Evolutionary conservation across 2,329 filamentous ascomycete species (phyloP).

Genomic region (Claviceps africana): DNA sequence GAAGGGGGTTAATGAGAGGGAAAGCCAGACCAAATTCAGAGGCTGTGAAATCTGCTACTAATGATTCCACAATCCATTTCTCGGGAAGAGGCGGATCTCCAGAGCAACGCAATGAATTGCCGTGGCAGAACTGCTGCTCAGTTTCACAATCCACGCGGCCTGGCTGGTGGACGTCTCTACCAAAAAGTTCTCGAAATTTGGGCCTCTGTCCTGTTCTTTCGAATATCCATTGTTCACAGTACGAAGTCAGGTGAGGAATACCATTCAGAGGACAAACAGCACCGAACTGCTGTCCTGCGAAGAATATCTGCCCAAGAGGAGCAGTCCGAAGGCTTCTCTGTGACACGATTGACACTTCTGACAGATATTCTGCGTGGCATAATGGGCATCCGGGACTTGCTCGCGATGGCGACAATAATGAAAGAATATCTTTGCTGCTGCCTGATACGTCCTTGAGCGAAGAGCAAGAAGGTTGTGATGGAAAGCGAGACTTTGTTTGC

Average conservation of each 20-base stretch:
- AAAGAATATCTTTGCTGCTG: background rate
- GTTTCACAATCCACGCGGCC: background rate
- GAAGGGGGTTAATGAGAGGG: slow-evolving; percentile 30
- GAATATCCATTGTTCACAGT: slow-evolving; percentile 34
- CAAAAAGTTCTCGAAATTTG: slow-evolving; percentile 9
- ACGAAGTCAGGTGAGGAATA: slow-evolving; percentile 32
- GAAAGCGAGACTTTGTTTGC: background rate
- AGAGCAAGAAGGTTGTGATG: background rate
- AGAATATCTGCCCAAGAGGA: slow-evolving; percentile 26
- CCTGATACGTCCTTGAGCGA: too few species aligned
- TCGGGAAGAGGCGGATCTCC: slow-evolving; percentile 20
- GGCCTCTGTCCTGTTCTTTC: slow-evolving; percentile 25
- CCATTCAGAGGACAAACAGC: slow-evolving; percentile 32
- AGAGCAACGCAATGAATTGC: too few species aligned
- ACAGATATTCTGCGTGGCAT: background rate
- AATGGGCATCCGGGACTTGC: background rate
- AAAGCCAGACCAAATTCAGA: slow-evolving; percentile 30
- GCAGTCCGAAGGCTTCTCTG: slow-evolving; percentile 1
- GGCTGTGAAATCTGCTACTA: slow-evolving; percentile 12
- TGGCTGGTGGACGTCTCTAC: background rate
- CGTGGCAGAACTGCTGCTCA: background rate
- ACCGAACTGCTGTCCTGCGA: slow-evolving; percentile 32
- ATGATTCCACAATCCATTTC: slow-evolving; percentile 12
- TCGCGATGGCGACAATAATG: background rate
- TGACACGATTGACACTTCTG: background rate